A percentile compares a stretch with the other conserved stretches of the same genome.
Evolutionary conservation across 768 basidiomycete genomes (phyloP).

Genomic region (Tubosaeta sp.): DNA sequence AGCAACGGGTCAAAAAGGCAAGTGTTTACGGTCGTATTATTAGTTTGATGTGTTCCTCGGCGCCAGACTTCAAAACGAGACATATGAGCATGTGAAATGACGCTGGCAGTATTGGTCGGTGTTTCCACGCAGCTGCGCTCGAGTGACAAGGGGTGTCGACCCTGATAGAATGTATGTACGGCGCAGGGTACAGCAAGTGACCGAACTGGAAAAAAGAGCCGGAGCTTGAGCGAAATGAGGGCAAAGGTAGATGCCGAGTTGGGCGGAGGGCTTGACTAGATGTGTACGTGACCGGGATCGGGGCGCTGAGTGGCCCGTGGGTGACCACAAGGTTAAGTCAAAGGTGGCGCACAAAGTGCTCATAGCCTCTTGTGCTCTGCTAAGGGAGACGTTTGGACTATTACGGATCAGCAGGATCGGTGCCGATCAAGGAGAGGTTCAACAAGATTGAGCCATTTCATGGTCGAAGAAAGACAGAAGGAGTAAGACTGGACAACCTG

Average conservation of each 20-base stretch:
- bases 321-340: background rate
- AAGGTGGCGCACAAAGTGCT: background rate
- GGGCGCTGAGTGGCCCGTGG: conserved; percentile 1
- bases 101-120: conserved; percentile 5
- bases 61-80: background rate
- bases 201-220: conserved; percentile 6
- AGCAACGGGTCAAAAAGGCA: conserved; percentile 4
- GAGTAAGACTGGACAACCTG: conserved; percentile 13
- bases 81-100: background rate
- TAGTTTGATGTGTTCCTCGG: conserved; percentile 5
- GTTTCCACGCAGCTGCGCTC: conserved; percentile 18
- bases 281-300: conserved; percentile 8
- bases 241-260: conserved; percentile 21
- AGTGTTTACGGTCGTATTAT: conserved; percentile 9
- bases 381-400: background rate
- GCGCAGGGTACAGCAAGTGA: conserved; percentile 4
- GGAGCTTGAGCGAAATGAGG: conserved; percentile 20
- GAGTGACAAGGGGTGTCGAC: conserved; percentile 14
- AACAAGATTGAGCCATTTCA: conserved; percentile 7
- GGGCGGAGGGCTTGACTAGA: conserved; percentile 26
- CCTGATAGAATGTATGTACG: conserved; percentile 16
- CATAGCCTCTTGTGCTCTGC: background rate
- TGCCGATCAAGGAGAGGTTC: conserved; percentile 12
- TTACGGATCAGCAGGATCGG: conserved; percentile 19
- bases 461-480: conserved; percentile 24